Evolutionary conservation across 2,329 filamentous ascomycete genomes (phyloP).

Genomic region (Sporothrix luriei): DNA sequence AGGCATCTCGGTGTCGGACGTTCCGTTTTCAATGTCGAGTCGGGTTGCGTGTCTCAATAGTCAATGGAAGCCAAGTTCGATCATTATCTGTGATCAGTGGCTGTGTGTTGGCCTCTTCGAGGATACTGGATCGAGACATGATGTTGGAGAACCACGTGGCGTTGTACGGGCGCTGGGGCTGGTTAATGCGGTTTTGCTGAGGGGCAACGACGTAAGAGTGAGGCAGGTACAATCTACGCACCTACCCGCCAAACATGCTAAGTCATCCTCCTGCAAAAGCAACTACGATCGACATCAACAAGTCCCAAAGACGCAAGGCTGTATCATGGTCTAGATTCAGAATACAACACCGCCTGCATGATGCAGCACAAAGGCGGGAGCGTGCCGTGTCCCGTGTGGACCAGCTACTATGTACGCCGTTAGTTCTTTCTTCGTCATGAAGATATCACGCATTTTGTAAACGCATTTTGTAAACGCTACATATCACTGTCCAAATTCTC

Average conservation of each 20-base stretch:
- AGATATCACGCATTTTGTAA: no score
- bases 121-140: background rate
- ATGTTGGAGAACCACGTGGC: background rate
- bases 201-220: constrained; percentile 22
- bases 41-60: background rate
- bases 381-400: background rate
- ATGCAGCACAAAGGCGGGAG: background rate
- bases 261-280: background rate
- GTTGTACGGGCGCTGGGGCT: background rate
- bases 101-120: background rate
- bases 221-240: background rate
- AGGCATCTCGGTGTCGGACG: constrained; percentile 19
- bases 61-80: background rate
- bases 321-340: background rate
- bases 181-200: background rate
- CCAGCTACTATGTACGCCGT: background rate
- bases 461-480: background rate
- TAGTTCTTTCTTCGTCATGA: no score
- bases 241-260: background rate
- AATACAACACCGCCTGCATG: constrained; percentile 19
- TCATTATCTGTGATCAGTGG: background rate
- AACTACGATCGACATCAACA: constrained; percentile 8
- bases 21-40: background rate
- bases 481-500: background rate
- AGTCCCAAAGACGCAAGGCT: background rate